Evolutionary conservation across 768 basidiomycete genomes (phyloP).

Genomic region (Thelephora ganbajun): DNA sequence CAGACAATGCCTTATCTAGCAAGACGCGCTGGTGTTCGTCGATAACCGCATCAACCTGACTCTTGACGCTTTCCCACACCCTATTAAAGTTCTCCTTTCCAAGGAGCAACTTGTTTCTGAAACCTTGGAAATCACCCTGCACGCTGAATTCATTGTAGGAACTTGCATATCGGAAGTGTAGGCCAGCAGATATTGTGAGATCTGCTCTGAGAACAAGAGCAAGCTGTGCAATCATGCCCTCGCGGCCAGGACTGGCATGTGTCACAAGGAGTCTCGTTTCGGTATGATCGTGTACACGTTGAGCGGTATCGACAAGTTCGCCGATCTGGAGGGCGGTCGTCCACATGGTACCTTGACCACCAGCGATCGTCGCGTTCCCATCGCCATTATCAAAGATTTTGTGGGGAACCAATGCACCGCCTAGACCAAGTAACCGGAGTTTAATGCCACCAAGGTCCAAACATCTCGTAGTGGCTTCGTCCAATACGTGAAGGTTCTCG

Average conservation of each 20-base stretch:
- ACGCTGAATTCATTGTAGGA: slow-evolving; percentile 97
- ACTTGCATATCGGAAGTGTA: slow-evolving; percentile 95
- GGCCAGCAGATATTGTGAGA: slow-evolving; percentile 82
- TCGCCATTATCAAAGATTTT: slow-evolving; percentile 94
- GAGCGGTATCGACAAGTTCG: slow-evolving; percentile 94
- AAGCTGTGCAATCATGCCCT: slow-evolving; percentile 86
- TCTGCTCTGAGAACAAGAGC: slow-evolving; percentile 87
- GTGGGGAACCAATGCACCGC: slow-evolving; percentile 88
- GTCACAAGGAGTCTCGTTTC: slow-evolving; percentile 92
- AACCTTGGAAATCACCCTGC: slow-evolving; percentile 78
- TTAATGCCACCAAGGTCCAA: slow-evolving; percentile 89
- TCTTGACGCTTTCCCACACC: slow-evolving; percentile 91
- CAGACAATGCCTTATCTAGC: slow-evolving; percentile 78
- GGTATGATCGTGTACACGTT: slow-evolving; percentile 80
- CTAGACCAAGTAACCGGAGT: slow-evolving; percentile 87
- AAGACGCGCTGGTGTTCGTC: slow-evolving; percentile 82
- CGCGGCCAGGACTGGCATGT: slow-evolving; percentile 84
- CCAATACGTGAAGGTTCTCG: slow-evolving; percentile 82
- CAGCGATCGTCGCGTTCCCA: slow-evolving; percentile 92
- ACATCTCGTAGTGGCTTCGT: slow-evolving; percentile 89
- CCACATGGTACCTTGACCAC: slow-evolving; percentile 98
- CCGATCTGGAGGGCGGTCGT: slow-evolving; percentile 94
- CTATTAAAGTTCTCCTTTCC: slow-evolving; percentile 79
- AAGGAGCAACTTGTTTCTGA: slow-evolving; percentile 61
- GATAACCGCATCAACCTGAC: slow-evolving; percentile 82